phyloP scores from a whole-genome alignment of 2,329 filamentous ascomycete species.

The Eutypa lata region DNA sequence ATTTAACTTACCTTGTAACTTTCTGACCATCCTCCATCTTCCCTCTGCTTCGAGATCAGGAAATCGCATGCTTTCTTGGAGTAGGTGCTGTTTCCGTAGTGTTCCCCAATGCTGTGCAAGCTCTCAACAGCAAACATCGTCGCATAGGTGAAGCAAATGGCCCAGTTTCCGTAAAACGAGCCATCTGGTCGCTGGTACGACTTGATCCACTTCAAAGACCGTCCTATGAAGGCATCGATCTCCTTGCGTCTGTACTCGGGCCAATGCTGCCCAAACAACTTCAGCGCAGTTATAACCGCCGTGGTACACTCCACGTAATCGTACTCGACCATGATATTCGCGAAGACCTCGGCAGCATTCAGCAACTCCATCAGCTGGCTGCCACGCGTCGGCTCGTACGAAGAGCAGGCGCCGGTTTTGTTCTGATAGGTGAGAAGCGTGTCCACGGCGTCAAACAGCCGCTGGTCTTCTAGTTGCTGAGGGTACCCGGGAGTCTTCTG shows the following conservation, averaged over 20 bases:
- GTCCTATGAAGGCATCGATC: slow-evolving; percentile 67
- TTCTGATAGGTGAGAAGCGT: slow-evolving; percentile 92
- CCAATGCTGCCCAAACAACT: slow-evolving; percentile 77
- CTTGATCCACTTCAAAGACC: slow-evolving; percentile 81
- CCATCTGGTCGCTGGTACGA: slow-evolving; percentile 74
- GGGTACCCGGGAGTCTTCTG: slow-evolving; percentile 78
- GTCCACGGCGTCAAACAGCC: slow-evolving; percentile 85
- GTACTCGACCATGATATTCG: slow-evolving; percentile 97
- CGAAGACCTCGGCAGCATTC: slow-evolving; percentile 96
- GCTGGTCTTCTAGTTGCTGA: slow-evolving; percentile 67
- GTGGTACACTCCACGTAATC: slow-evolving; percentile 98
- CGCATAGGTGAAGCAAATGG: slow-evolving; percentile 96
- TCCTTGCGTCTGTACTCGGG: slow-evolving; percentile 76
- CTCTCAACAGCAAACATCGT: slow-evolving; percentile 95
- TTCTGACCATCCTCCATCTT: slow-evolving; percentile 95
- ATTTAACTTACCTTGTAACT: slow-evolving; percentile 66
- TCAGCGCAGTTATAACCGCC: slow-evolving; percentile 83
- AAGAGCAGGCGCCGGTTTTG: slow-evolving; percentile 77
- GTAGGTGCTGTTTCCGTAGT: slow-evolving; percentile 68
- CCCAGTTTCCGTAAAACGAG: slow-evolving; percentile 98
- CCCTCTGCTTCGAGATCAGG: slow-evolving; percentile 76
- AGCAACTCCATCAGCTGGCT: slow-evolving; percentile 76
- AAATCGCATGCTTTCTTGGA: slow-evolving; percentile 80
- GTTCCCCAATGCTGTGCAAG: slow-evolving; percentile 77
- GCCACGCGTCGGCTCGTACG: slow-evolving; percentile 82